phyloP scores from a whole-genome alignment of 768 basidiomycete genomes.

The Xerocomus potaroensis region DNA sequence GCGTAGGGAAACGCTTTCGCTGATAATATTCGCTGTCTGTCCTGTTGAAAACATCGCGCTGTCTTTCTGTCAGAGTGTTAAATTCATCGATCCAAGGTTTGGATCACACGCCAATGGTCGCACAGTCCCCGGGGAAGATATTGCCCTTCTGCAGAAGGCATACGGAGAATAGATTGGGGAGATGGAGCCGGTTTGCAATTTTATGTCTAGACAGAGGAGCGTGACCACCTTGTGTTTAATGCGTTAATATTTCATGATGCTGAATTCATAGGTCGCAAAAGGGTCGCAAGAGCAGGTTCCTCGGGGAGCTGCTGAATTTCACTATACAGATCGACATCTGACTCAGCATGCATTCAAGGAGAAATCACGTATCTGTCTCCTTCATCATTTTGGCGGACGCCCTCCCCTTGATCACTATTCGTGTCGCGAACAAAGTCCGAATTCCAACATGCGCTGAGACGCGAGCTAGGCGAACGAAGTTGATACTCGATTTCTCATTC shows the following conservation, averaged over 20 bases:
- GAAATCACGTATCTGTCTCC: neutral
- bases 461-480: neutral
- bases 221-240: conserved; percentile 2
- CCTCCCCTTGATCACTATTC: conserved; percentile 52
- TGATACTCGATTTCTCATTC: conserved; percentile 2
- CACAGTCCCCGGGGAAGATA: conserved; percentile 52
- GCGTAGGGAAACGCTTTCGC: conserved; percentile 60
- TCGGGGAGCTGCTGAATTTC: conserved; percentile 6
- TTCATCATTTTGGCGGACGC: conserved; percentile 35
- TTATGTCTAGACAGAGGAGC: conserved; percentile 6
- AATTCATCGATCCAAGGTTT: conserved; percentile 61
- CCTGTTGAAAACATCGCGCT: conserved; percentile 52
- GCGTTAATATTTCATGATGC: neutral
- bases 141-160: conserved; percentile 43
- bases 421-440: neutral
- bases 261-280: conserved; percentile 2
- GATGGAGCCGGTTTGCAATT: conserved; percentile 36
- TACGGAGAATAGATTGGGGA: conserved; percentile 52
- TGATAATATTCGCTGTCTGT: conserved; percentile 58
- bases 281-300: conserved; percentile 2
- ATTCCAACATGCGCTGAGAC: neutral
- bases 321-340: neutral
- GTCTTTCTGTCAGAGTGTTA: conserved; percentile 53
- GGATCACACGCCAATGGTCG: conserved; percentile 51
- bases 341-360: neutral